Base-by-base conservation (phyloP, 345 rosid genomes). In the Hibiscus syriacus region DNA sequence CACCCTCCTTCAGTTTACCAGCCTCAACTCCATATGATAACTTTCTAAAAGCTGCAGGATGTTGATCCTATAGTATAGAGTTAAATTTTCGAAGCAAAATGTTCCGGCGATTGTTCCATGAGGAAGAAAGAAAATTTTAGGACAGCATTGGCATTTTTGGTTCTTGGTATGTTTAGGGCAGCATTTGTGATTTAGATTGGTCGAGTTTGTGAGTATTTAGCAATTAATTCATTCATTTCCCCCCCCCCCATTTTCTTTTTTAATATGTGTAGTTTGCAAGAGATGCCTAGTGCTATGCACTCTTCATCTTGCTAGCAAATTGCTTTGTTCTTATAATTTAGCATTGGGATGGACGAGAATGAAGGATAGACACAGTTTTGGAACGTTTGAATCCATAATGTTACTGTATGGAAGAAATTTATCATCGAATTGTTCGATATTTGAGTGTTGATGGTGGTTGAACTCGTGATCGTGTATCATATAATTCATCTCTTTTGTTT, bases 41-140 rank as follows among this genome's bases (percentile, higher is more conserved):
- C 76, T 88, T 88, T 55, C 76, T 88, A 55, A 88, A 86, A 83
- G 91, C 95, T 48, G 91, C 95, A 25, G 89, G 95, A 11, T 84
- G 89, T 74, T 88, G 80, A 84, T 69, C 38, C 16, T 9, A 17
- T 16, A 26, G 13, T 43, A 43, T 43, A n/a, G 25, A 45, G 67
- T 64, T 45, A 3, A n/a, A 16, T 45, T 64, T n/a, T 43, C 13
- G 13, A 22, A n/a, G 39, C 39, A 9, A 58, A 60, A 43, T 22
- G 6, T 7, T 22, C 50, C 13, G 3, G 25, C 13, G 0, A 25
- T 25, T 43, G 32, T 25, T 63, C 54, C 16, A 7, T 3, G 1
- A 7, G 22, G 19, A 23, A 17, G 36, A 45, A 4, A 5, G 19
- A 0, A 14, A 8, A 43, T 3, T 3, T 2, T 64, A 16, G 0